These are phyloP conservation scores for Rhodotorula diobovata DNA, from an alignment of 768 basidiomycete genomes.

Conservation along the genomic window DNA sequence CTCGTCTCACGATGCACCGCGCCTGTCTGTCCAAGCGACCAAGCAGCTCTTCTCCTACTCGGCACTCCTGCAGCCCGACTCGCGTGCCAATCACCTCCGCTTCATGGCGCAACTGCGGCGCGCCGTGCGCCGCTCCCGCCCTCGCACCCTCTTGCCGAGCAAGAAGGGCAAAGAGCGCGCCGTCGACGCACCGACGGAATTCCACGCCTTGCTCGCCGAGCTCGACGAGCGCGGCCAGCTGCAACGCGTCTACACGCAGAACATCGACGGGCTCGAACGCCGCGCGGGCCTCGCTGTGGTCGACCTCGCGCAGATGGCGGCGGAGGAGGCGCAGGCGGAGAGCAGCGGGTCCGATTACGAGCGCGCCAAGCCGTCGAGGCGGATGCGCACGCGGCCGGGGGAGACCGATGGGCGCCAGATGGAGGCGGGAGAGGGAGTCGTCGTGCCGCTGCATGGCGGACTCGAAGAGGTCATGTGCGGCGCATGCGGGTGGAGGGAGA, in stretches of 20 bases:
- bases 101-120: slow-evolving; percentile 10
- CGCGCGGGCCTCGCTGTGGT: slow-evolving; percentile 59
- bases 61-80: background rate
- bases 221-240: slow-evolving; percentile 70
- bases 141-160: background rate
- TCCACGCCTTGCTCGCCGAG: slow-evolving; percentile 58
- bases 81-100: slow-evolving; percentile 6
- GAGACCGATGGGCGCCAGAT: background rate
- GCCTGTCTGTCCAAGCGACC: slow-evolving; percentile 66
- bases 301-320: background rate
- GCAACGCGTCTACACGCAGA: slow-evolving; percentile 88
- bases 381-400: too few species aligned
- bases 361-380: background rate
- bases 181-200: slow-evolving; percentile 62
- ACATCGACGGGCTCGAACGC: slow-evolving; percentile 92
- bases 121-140: too few species aligned
- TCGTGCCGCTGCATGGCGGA: slow-evolving; percentile 25
- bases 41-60: slow-evolving; percentile 20
- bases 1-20: too few species aligned
- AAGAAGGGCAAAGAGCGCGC: background rate
- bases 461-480: slow-evolving; percentile 53
- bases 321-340: too few species aligned
- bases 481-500: slow-evolving; percentile 73
- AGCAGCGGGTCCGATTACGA: background rate
- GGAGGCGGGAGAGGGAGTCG: background rate